A percentile compares a stretch with the other conserved stretches of the same genome.
Evolutionary conservation across 2,329 filamentous ascomycete genomes (phyloP).

Genomic region (Colletotrichum sansevieriae): DNA sequence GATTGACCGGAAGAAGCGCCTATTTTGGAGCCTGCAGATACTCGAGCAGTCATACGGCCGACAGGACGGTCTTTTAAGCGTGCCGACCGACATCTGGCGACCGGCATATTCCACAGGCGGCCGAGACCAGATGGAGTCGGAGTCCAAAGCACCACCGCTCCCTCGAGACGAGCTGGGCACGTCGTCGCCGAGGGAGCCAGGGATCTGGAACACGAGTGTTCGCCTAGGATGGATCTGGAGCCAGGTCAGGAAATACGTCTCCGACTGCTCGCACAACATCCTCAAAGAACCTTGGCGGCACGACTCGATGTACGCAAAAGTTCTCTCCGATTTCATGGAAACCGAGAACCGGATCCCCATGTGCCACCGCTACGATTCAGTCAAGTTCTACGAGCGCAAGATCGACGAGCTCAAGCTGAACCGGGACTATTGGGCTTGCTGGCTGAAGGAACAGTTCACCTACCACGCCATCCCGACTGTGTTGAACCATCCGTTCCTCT

Average conservation of each 20-base stretch:
- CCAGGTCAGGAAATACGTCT: constrained; percentile 59
- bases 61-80: constrained; percentile 58
- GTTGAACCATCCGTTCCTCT: constrained; percentile 66
- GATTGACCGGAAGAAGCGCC: constrained; percentile 60
- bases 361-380: constrained; percentile 65
- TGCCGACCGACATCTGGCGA: constrained; percentile 57
- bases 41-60: constrained; percentile 64
- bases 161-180: constrained; percentile 60
- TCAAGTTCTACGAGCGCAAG: constrained; percentile 64
- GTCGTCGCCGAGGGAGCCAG: constrained; percentile 54
- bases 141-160: constrained; percentile 55
- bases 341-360: constrained; percentile 62
- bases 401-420: constrained; percentile 59
- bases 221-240: constrained; percentile 67
- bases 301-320: constrained; percentile 64
- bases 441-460: constrained; percentile 66
- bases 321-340: constrained; percentile 65
- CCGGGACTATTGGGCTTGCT: constrained; percentile 64
- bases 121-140: constrained; percentile 45
- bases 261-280: constrained; percentile 60
- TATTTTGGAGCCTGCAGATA: constrained; percentile 65
- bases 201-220: constrained; percentile 64
- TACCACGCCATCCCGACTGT: constrained; percentile 65
- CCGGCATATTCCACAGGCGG: constrained; percentile 48
- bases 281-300: constrained; percentile 65